Evolutionary conservation across 345 rosid genomes (phyloP).

Genomic region (Lepidium aucheri): DNA sequence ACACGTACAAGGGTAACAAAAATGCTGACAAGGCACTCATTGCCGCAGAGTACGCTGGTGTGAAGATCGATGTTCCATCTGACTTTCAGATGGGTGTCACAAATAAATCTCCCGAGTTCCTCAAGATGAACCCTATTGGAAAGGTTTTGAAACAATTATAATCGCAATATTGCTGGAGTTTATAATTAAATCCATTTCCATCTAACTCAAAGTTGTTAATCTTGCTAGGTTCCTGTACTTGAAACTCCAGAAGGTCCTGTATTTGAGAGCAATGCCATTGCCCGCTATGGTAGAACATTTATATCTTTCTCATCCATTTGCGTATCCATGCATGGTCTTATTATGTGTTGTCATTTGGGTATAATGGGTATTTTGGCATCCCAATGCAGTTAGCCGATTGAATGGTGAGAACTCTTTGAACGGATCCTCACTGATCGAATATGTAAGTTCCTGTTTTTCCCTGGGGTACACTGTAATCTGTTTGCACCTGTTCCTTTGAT

Average conservation of each 20-base stretch:
- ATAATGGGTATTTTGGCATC: conserved; percentile 12
- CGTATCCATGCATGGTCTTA: neutral
- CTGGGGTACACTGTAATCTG: neutral
- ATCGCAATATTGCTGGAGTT: neutral
- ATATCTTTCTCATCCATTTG: neutral
- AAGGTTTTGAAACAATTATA: conserved; percentile 40
- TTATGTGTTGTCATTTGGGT: neutral
- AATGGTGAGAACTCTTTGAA: conserved; percentile 55
- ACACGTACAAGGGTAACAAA: conserved; percentile 49
- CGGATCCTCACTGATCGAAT: conserved; percentile 57
- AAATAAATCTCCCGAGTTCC: conserved; percentile 71
- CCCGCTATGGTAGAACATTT: conserved; percentile 22
- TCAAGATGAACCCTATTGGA: conserved; percentile 89
- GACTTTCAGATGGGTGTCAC: conserved; percentile 78
- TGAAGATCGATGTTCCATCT: conserved; percentile 45
- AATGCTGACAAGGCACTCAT: conserved; percentile 62
- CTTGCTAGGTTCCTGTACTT: conserved; percentile 24
- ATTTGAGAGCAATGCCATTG: conserved; percentile 34
- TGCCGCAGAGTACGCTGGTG: conserved; percentile 74
- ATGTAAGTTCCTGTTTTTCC: conserved; percentile 34
- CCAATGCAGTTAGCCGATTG: conserved; percentile 46
- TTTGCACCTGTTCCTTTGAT: neutral
- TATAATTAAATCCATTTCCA: neutral
- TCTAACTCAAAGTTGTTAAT: neutral
- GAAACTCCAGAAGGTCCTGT: conserved; percentile 28